Base-by-base conservation (phyloP, 768 basidiomycete species). In the Boletus vermiculosoides region DNA sequence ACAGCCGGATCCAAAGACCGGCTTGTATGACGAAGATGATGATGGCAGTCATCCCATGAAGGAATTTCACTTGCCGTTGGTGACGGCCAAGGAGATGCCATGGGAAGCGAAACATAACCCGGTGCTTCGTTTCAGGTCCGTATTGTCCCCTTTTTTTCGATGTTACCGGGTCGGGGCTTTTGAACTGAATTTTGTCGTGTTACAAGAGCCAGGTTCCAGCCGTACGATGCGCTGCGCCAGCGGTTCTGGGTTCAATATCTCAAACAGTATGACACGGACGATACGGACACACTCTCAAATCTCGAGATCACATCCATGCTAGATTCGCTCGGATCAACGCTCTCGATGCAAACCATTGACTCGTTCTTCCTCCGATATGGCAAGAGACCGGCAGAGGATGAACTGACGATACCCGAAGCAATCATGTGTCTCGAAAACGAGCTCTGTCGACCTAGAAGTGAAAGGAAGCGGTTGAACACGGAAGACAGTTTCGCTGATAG, bases 221-320 rank as follows among this genome's bases (percentile, higher is more conserved):
- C 97, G 0, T 99, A 98, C 67, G 91, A 87, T 57, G 89, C 91
- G 16, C 81, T 96, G 10, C 89, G 93, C 0, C 92, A 94, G 66
- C 84, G 83, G 3, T 94, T 95, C 78, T 97, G 94, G 94, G 78
- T 85, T 2, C 86, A 90, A 60, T 94, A 92, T 70, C 81, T 96
- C 40, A 82, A 83, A 50, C 90, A 95, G 62, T 98, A 98, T 73
- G 95, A 97, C 63, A 81, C 86, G 0, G 94, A 95, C 71, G 91
- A 94, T 58, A 89, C 86, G 0, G 75, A 76, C 22, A 70, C 80
- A 1, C 74, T 95, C 40, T 94, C 92, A 0, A 86, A 87, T 59
- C 76, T 95, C 54, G 97, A 98, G 71, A 79, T 97, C 33, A 91
- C 89, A 0, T 91, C 91, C 12, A 94, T 98, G 91, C 87, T 99